A percentile compares a stretch with the other conserved stretches of the same genome.
Conservation (phyloP, 148 eudicot genomes). For the Pharnaceum exiguum region DNA sequence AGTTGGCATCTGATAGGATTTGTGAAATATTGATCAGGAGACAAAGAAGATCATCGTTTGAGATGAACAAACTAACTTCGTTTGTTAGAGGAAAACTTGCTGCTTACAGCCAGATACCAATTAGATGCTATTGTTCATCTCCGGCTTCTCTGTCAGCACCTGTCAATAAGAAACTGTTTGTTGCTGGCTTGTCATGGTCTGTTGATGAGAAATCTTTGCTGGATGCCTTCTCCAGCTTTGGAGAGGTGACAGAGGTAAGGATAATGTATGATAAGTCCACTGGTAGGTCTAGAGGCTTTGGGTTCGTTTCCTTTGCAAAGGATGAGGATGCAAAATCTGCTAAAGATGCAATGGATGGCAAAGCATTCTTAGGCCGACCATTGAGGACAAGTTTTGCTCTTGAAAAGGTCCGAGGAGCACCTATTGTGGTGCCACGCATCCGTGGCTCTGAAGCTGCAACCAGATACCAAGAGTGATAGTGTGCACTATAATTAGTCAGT, state of each 20-base stretch:
- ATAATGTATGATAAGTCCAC: slow-evolving; percentile 75
- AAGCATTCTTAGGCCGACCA: slow-evolving; percentile 75
- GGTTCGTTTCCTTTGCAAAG: slow-evolving; percentile 63
- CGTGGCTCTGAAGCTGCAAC: slow-evolving; percentile 23
- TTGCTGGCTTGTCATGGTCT: slow-evolving; percentile 78
- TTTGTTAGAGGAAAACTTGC: slow-evolving; percentile 30
- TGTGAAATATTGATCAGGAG: slow-evolving; percentile 20
- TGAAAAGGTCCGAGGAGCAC: slow-evolving; percentile 63
- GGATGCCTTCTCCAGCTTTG: slow-evolving; percentile 64
- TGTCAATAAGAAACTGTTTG: slow-evolving; percentile 49
- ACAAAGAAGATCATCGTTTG: not conserved
- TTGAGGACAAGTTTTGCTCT: slow-evolving; percentile 68
- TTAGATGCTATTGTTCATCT: slow-evolving; percentile 32
- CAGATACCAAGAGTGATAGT: not conserved
- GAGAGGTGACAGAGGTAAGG: slow-evolving; percentile 78
- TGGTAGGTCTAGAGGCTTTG: slow-evolving; percentile 89
- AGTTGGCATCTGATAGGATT: not conserved
- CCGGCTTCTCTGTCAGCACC: slow-evolving; percentile 21
- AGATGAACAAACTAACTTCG: slow-evolving; percentile 23
- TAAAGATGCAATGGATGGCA: slow-evolving; percentile 90
- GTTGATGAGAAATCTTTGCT: slow-evolving; percentile 64
- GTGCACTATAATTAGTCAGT: too few species aligned
- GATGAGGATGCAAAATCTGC: slow-evolving; percentile 62
- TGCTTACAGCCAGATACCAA: slow-evolving; percentile 19
- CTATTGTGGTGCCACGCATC: slow-evolving; percentile 69